These are phyloP conservation scores for Oryza rufipogon DNA, from an alignment of 176 grass and related monocot genomes.

Conservation along the genomic window DNA sequence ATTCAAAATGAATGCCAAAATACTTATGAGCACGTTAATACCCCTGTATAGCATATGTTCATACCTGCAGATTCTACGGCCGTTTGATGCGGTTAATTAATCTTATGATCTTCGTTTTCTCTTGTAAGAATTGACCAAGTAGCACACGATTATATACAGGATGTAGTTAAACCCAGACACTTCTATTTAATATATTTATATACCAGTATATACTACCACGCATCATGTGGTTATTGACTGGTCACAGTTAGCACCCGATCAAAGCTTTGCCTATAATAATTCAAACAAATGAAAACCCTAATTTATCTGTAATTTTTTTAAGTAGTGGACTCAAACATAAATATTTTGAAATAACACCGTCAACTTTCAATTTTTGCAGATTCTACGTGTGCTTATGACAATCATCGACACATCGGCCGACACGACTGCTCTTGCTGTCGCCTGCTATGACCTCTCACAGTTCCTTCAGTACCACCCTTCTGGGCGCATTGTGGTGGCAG, in stretches of 20 bases:
- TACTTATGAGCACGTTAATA: not conserved
- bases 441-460: slow-evolving; percentile 93
- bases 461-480: slow-evolving; percentile 94
- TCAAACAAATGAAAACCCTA: slow-evolving; percentile 14
- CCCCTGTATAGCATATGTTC: not conserved
- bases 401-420: slow-evolving; percentile 80
- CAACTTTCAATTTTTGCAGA: slow-evolving; percentile 49
- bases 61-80: not conserved
- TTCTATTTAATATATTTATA: not conserved
- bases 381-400: slow-evolving; percentile 83
- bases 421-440: slow-evolving; percentile 80
- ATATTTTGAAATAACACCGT: slow-evolving; percentile 13
- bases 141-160: not conserved
- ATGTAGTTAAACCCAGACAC: not conserved
- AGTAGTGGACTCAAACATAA: not conserved
- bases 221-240: not conserved
- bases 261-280: slow-evolving; percentile 1
- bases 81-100: slow-evolving; percentile 10
- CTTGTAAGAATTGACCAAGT: not conserved
- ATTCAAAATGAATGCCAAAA: slow-evolving; percentile 13
- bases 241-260: not conserved
- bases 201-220: not conserved
- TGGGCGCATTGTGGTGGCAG: slow-evolving; percentile 65
- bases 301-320: not conserved
- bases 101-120: not conserved